Evolutionary conservation across 208 protist species (phyloP).

Genomic region (Trichomonas gallinae): DNA sequence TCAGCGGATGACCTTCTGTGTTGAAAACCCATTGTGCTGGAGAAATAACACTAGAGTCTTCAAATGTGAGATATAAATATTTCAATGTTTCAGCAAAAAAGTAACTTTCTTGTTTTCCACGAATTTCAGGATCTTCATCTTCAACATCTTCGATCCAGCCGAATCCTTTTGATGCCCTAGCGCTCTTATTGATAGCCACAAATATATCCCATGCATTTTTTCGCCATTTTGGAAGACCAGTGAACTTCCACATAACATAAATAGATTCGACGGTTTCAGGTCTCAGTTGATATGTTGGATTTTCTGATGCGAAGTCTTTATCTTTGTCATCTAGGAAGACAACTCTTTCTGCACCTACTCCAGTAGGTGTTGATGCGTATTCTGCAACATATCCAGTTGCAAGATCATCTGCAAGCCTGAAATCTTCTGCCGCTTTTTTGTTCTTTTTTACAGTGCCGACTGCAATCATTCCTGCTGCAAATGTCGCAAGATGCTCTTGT

Average conservation of each 20-base stretch:
- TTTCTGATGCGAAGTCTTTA: background rate
- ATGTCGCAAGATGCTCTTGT: background rate
- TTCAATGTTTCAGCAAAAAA: constrained; percentile 72
- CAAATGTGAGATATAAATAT: constrained; percentile 66
- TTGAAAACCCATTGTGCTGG: constrained; percentile 71
- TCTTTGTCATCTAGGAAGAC: background rate
- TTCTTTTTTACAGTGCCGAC: background rate
- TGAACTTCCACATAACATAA: constrained; percentile 39
- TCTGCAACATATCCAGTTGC: too few relatives aligned
- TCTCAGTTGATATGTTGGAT: constrained; percentile 35
- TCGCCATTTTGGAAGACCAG: constrained; percentile 48
- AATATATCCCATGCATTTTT: constrained; percentile 61
- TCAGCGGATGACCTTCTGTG: constrained; percentile 64
- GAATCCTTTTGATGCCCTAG: constrained; percentile 39
- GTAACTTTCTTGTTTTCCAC: constrained; percentile 59
- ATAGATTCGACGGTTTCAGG: constrained; percentile 38
- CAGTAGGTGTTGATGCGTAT: background rate
- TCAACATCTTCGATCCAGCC: constrained; percentile 35
- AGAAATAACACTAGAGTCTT: constrained; percentile 41
- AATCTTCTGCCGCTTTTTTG: background rate
- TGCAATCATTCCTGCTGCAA: background rate
- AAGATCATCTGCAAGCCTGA: background rate
- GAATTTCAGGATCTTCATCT: too few relatives aligned
- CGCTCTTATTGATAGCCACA: constrained; percentile 44
- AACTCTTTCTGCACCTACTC: background rate